These are phyloP conservation scores for Meyerozyma smithsonii DNA, from an alignment of 1,139 yeast genomes.

Conservation along the genomic window DNA sequence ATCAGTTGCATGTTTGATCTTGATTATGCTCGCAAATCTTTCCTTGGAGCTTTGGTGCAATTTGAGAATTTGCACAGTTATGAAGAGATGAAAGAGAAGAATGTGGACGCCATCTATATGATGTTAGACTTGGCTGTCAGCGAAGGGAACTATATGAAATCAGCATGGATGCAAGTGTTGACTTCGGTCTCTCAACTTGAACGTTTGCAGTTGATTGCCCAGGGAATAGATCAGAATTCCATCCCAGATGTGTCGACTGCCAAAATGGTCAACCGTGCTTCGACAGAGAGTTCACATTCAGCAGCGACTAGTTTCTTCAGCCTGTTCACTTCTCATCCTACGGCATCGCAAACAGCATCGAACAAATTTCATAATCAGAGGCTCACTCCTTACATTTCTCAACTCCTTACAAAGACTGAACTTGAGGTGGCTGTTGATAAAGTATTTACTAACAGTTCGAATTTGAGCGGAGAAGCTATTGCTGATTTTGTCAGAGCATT, in stretches of 20 bases:
- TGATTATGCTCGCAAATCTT: conserved; percentile 82
- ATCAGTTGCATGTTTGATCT: conserved; percentile 83
- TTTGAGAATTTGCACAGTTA: conserved; percentile 77
- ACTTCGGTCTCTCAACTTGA: conserved; percentile 87
- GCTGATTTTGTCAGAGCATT: conserved; percentile 83
- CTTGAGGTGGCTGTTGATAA: conserved; percentile 82
- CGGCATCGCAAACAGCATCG: conserved; percentile 41
- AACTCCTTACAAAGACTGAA: conserved; percentile 66
- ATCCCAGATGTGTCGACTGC: conserved; percentile 86
- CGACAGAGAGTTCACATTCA: conserved; percentile 49
- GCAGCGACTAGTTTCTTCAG: conserved; percentile 44
- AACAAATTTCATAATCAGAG: conserved; percentile 43
- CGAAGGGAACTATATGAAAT: conserved; percentile 67
- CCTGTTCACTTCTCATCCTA: conserved; percentile 27
- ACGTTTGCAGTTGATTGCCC: conserved; percentile 79
- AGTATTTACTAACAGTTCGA: conserved; percentile 79
- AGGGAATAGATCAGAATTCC: conserved; percentile 79
- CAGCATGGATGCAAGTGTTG: conserved; percentile 81
- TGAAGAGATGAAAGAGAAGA: conserved; percentile 74
- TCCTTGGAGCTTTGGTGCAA: conserved; percentile 84
- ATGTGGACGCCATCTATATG: conserved; percentile 72
- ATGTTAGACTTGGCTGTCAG: conserved; percentile 72
- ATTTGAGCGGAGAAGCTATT: conserved; percentile 77
- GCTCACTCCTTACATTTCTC: conserved; percentile 33
- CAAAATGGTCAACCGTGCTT: conserved; percentile 53